Evolutionary conservation across 805 yeast genomes (phyloP), one percentile per base, ranked within the genome.

Genomic region (Candida silvicultrix): DNA sequence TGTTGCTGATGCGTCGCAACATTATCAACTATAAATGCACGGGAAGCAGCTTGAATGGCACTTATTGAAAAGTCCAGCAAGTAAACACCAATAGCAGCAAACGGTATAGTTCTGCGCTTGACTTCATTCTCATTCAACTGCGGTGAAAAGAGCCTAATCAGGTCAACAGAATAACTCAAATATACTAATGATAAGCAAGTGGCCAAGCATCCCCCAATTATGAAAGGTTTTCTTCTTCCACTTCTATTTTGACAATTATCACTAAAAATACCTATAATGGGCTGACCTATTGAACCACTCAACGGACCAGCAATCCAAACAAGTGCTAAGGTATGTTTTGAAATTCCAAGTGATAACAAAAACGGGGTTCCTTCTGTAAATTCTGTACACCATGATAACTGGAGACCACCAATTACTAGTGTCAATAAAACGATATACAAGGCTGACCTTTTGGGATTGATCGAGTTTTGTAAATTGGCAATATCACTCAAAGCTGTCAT

Each of bases 271-370:
- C 87, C 87, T 36, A 80, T 75, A 4, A 80, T 65, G 0, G 87
- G 87, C 59, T 81, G 86, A 0, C 83, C 83, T 20, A 81, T 51
- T 0, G 81, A 70, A 1, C 86, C 86, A 14, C 82, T 74, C 15
- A 80, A 54, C 0, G 87, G 86, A 2, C 86, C 85, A 1, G 85
- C 84, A 20, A 81, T 70, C 87, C 86, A 81, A 4, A 81, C 73
- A 40, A 81, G 62, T 7, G 83, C 79, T 52, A 81, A 59, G 0
- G 70, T 54, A 20, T 76, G 71, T 53, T 78, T 80, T 2, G 84
- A 74, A 41, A 81, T 65, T 5, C 86, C 86, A n/a, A 81, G 62
- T 0, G 82, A 77, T n/a, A 80, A 60, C 15, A 81, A 57, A 52
- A 73, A 80, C 0, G 85, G 82, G 4, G 81, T 79, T 3, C 83